phyloP scores from a whole-genome alignment of 805 yeast genomes.

The Candida peoriensis region DNA sequence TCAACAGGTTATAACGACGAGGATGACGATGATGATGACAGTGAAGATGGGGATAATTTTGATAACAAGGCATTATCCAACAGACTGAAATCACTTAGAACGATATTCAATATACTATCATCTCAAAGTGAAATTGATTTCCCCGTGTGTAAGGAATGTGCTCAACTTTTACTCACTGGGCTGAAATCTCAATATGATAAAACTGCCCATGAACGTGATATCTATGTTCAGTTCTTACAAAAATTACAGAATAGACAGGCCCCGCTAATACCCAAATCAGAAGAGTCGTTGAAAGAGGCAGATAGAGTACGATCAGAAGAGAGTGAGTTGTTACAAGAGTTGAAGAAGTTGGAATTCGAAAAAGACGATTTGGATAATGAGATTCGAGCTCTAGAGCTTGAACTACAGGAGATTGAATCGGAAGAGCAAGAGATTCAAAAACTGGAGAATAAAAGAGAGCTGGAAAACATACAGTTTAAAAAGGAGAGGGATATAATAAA shows the following conservation, averaged over 20 bases:
- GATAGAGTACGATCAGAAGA: slow-evolving; percentile 33
- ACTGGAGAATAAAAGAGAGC: slow-evolving; percentile 50
- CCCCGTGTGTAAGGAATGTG: slow-evolving; percentile 89
- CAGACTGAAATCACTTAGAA: slow-evolving; percentile 48
- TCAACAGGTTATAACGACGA: slow-evolving; percentile 16
- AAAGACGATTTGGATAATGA: slow-evolving; percentile 21
- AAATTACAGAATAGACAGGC: slow-evolving; percentile 57
- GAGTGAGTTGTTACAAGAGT: slow-evolving; percentile 40
- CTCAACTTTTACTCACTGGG: slow-evolving; percentile 56
- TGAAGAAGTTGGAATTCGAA: slow-evolving; percentile 38
- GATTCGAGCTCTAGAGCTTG: slow-evolving; percentile 36
- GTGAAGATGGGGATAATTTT: slow-evolving; percentile 24
- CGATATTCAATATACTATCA: slow-evolving; percentile 68
- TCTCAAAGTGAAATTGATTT: slow-evolving; percentile 71
- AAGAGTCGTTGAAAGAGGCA: slow-evolving; percentile 20
- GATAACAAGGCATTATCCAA: slow-evolving; percentile 39
- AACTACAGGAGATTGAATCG: slow-evolving; percentile 40
- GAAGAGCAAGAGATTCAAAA: slow-evolving; percentile 44
- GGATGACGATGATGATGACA: slow-evolving; percentile 23
- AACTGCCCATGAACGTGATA: slow-evolving; percentile 70
- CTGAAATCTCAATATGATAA: slow-evolving; percentile 68
- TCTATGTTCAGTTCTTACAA: slow-evolving; percentile 66
- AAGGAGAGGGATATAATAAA: slow-evolving; percentile 59
- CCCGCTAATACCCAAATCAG: slow-evolving; percentile 27
- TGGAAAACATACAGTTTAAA: slow-evolving; percentile 44